Evolutionary conservation across 495 filamentous ascomycete genomes (phyloP).

Genomic region (Aspergillus avenaceus): DNA sequence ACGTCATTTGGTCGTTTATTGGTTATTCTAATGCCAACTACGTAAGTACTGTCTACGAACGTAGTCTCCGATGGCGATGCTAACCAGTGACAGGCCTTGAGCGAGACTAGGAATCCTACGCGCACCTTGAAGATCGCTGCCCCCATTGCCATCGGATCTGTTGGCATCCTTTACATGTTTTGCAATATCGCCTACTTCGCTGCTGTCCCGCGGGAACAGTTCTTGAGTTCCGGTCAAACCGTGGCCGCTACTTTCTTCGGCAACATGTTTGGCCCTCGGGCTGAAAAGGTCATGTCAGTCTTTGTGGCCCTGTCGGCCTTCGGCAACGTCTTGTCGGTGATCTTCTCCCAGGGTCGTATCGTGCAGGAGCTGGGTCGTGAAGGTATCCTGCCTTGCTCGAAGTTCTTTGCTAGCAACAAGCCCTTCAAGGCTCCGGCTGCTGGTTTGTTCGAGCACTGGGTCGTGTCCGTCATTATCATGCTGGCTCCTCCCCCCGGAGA

Average conservation of each 20-base stretch:
- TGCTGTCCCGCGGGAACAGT: slow-evolving; percentile 59
- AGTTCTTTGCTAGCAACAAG: slow-evolving; percentile 61
- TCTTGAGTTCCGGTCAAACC: slow-evolving; percentile 54
- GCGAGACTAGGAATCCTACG: slow-evolving; percentile 59
- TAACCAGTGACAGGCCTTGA: slow-evolving; percentile 43
- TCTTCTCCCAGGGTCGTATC: slow-evolving; percentile 65
- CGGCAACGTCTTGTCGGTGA: slow-evolving; percentile 66
- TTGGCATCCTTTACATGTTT: slow-evolving; percentile 63
- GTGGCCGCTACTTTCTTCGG: slow-evolving; percentile 63
- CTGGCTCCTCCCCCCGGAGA: slow-evolving; percentile 61
- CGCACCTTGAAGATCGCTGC: slow-evolving; percentile 62
- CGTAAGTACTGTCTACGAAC: slow-evolving; percentile 14
- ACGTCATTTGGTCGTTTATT: slow-evolving; percentile 65
- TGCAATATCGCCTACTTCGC: slow-evolving; percentile 72
- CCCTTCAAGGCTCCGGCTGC: slow-evolving; percentile 59
- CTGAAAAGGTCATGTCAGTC: slow-evolving; percentile 58
- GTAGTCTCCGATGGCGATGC: background rate
- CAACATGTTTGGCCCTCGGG: slow-evolving; percentile 59
- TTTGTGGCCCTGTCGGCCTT: slow-evolving; percentile 70
- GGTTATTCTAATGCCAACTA: slow-evolving; percentile 63
- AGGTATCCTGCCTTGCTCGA: slow-evolving; percentile 58
- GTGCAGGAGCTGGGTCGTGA: slow-evolving; percentile 65
- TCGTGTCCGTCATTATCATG: slow-evolving; percentile 57
- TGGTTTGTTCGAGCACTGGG: slow-evolving; percentile 59
- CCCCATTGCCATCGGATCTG: slow-evolving; percentile 54